phyloP scores from a whole-genome alignment of 306 rosid species.

The Chamaecrista fasciculata region DNA sequence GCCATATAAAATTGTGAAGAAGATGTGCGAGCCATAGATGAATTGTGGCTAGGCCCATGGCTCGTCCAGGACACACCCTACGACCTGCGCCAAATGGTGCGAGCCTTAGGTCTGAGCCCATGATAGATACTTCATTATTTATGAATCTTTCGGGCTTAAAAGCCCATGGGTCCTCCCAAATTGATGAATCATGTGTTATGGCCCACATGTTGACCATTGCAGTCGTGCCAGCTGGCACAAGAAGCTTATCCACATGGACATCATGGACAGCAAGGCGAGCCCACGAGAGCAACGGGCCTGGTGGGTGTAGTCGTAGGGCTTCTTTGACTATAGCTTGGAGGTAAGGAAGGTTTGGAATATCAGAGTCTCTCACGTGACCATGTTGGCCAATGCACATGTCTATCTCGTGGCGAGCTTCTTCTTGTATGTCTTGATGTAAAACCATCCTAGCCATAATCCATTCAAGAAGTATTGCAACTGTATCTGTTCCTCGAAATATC shows the following conservation, averaged over 20 bases:
- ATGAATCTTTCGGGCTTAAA: constrained; percentile 72
- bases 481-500: constrained; percentile 90
- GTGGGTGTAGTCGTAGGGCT: constrained; percentile 81
- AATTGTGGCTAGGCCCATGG: constrained; percentile 65
- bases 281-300: constrained; percentile 94
- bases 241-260: constrained; percentile 55
- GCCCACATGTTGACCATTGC: constrained; percentile 99
- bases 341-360: constrained; percentile 62
- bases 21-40: constrained; percentile 83
- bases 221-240: constrained; percentile 83
- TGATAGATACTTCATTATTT: constrained; percentile 56
- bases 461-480: constrained; percentile 73
- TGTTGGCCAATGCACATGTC: constrained; percentile 48
- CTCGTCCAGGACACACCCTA: constrained; percentile 77
- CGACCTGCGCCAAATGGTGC: constrained; percentile 91
- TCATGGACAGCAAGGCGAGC: constrained; percentile 78
- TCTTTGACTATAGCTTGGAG: constrained; percentile 85
- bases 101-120: constrained; percentile 74
- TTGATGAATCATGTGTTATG: constrained; percentile 61
- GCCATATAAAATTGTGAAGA: constrained; percentile 58
- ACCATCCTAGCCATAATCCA: constrained; percentile 86
- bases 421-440: constrained; percentile 73
- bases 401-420: constrained; percentile 59
- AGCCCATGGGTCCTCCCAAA: constrained; percentile 76
- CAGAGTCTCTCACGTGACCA: constrained; percentile 59